A percentile compares a stretch with the other conserved stretches of the same genome.
Conservation (phyloP, 75 land plant genomes). For the Picea glauca region DNA sequence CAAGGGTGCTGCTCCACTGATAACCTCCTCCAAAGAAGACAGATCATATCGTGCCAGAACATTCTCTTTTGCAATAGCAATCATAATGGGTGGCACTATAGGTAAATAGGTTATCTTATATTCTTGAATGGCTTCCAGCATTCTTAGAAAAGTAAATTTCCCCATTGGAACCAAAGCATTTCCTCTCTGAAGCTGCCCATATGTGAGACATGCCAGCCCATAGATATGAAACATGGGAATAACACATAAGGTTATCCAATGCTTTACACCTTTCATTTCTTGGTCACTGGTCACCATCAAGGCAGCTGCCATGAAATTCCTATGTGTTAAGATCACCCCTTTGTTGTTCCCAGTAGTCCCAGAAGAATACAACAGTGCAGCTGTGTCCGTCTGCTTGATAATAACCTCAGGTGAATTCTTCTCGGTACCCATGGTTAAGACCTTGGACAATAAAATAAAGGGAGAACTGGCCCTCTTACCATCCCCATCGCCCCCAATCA, state of each 20-base stretch:
- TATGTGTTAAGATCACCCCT: conserved; percentile 70
- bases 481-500: conserved; percentile 10
- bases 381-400: conserved; percentile 46
- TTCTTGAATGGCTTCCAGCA: conserved; percentile 42
- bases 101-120: conserved; percentile 53
- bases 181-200: conserved; percentile 51
- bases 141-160: conserved; percentile 46
- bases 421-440: not conserved
- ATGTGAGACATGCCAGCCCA: conserved; percentile 45
- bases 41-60: conserved; percentile 54
- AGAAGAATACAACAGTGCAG: conserved; percentile 70
- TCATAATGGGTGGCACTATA: conserved; percentile 71
- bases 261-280: conserved; percentile 16
- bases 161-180: conserved; percentile 53
- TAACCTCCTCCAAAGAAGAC: conserved; percentile 41
- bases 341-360: conserved; percentile 84
- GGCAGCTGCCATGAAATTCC: conserved; percentile 51
- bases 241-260: conserved; percentile 39
- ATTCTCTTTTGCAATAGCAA: conserved; percentile 53
- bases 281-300: conserved; percentile 35
- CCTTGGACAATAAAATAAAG: not conserved
- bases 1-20: conserved; percentile 79
- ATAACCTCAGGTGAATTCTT: conserved; percentile 12
- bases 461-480: not conserved
- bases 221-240: conserved; percentile 86